Conservation (phyloP, 805 yeast genomes). For the Sugiyamaella marilandica region DNA sequence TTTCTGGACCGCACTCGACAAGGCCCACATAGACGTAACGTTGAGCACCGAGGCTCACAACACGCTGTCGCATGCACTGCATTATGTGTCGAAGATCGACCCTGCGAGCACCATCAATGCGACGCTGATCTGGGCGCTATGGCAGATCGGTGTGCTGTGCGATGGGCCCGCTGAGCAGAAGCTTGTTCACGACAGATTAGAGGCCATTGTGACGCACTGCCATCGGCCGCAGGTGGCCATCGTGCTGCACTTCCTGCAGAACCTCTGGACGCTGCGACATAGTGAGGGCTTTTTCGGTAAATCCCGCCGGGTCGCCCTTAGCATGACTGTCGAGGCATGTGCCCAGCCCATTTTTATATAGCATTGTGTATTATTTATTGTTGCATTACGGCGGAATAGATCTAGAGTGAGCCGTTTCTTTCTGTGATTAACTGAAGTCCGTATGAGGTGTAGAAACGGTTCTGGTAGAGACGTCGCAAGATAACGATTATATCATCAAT, state of each 20-base stretch:
- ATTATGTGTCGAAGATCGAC: constrained; percentile 7
- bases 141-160: constrained; percentile 16
- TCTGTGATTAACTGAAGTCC: too few species aligned
- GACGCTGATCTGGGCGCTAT: constrained; percentile 15
- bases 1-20: constrained; percentile 10
- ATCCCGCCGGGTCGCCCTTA: not conserved
- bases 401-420: too few species aligned
- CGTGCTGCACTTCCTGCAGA: not conserved
- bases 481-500: too few species aligned
- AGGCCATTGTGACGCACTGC: not conserved
- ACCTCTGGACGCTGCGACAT: not conserved
- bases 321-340: not conserved
- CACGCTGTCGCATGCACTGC: constrained; percentile 4
- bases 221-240: not conserved
- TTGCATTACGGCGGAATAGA: too few species aligned
- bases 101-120: constrained; percentile 2
- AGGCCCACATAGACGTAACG: constrained; percentile 6
- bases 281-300: not conserved
- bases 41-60: not conserved
- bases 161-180: constrained; percentile 5
- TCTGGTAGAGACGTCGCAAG: too few species aligned
- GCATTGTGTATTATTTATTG: too few species aligned
- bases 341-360: not conserved
- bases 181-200: constrained; percentile 3
- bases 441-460: too few species aligned